These are phyloP conservation scores for Malus fusca DNA, from an alignment of 306 rosid genomes.

Conservation along the genomic window DNA sequence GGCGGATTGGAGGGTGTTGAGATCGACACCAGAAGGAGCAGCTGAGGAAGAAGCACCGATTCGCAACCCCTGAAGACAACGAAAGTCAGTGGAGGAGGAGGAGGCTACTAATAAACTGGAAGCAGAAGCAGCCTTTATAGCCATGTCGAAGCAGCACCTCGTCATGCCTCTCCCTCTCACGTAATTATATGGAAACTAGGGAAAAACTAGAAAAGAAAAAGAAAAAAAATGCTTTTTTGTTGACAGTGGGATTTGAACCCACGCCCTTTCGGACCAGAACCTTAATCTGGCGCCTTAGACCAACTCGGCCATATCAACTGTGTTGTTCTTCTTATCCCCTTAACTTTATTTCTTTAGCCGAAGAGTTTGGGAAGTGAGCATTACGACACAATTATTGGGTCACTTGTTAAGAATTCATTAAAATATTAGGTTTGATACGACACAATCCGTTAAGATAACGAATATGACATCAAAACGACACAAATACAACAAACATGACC, in stretches of 20 bases:
- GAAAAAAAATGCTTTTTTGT: not conserved
- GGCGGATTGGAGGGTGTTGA: conserved; percentile 69
- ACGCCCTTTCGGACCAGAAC: conserved; percentile 30
- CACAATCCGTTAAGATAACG: fast-evolving
- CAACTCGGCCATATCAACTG: conserved; percentile 26
- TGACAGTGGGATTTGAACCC: conserved; percentile 44
- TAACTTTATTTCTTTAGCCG: too few relatives aligned
- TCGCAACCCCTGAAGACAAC: conserved; percentile 18
- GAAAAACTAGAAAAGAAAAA: not conserved
- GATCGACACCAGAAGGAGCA: conserved; percentile 59
- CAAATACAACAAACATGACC: too few relatives aligned
- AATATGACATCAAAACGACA: too few relatives aligned
- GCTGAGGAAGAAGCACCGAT: conserved; percentile 58
- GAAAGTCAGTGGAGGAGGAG: not conserved
- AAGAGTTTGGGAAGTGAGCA: too few relatives aligned
- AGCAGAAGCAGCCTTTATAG: not conserved
- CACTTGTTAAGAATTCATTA: too few relatives aligned
- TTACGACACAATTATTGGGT: too few relatives aligned
- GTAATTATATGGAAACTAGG: not conserved
- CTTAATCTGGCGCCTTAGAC: conserved; percentile 13
- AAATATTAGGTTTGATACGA: too few relatives aligned
- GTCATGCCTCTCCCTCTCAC: not conserved
- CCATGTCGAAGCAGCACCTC: conserved; percentile 9
- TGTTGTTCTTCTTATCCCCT: not conserved
- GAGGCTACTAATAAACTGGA: not conserved